A percentile compares a stretch with the other conserved stretches of the same genome.
Conservation (phyloP, 2,329 filamentous ascomycete species). For the Coleophoma cylindrospora region DNA sequence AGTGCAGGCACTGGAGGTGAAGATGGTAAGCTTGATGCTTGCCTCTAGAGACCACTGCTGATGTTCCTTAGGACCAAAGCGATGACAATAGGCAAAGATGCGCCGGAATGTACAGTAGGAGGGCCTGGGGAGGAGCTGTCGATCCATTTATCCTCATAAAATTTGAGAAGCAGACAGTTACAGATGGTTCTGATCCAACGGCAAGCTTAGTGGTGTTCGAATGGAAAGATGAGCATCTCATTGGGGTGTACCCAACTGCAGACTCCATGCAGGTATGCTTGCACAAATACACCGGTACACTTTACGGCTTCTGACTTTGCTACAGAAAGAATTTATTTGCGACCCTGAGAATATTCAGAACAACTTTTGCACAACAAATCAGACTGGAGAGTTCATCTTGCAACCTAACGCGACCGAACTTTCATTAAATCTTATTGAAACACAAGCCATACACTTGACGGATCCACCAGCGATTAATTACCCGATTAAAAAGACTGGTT, state of each 20-base stretch:
- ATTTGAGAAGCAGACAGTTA: constrained; percentile 58
- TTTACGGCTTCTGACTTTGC: constrained; percentile 25
- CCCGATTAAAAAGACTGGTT: constrained; percentile 82
- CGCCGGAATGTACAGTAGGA: constrained; percentile 86
- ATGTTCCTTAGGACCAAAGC: constrained; percentile 58
- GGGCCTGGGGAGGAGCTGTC: constrained; percentile 79
- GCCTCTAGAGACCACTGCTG: constrained; percentile 6
- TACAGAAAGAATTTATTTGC: constrained; percentile 67
- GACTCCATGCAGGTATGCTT: constrained; percentile 47
- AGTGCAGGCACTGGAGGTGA: constrained; percentile 23
- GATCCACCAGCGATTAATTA: constrained; percentile 73
- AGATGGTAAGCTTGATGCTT: neutral
- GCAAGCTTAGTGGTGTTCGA: constrained; percentile 90
- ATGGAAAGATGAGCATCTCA: constrained; percentile 77
- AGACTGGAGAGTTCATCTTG: constrained; percentile 81
- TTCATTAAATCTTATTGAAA: constrained; percentile 69
- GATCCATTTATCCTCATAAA: constrained; percentile 88
- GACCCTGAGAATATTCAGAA: constrained; percentile 63
- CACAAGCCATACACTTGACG: constrained; percentile 77
- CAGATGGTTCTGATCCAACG: constrained; percentile 63
- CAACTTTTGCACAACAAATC: constrained; percentile 68
- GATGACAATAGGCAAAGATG: constrained; percentile 79
- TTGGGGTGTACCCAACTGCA: constrained; percentile 61
- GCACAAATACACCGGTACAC: neutral
- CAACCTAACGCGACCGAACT: constrained; percentile 67